Conservation (phyloP, 345 rosid genomes). For the Citrus cavaleriei region DNA sequence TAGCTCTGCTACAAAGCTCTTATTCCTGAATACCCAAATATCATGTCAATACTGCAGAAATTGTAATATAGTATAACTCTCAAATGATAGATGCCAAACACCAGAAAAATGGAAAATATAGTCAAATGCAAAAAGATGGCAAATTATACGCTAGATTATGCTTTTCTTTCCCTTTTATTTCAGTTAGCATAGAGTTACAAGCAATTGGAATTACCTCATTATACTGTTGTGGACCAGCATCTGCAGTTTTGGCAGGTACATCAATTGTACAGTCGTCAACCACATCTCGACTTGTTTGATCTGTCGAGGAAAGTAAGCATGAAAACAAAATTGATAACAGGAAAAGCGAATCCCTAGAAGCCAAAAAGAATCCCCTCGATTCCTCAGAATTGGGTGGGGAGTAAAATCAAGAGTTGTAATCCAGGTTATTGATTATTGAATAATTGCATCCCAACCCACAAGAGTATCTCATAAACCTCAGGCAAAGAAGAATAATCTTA, state of each 20-base stretch:
- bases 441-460: background rate
- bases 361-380: background rate
- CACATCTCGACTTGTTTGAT: conserved; percentile 18
- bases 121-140: background rate
- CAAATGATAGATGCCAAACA: background rate
- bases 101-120: background rate
- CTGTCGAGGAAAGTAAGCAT: background rate
- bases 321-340: background rate
- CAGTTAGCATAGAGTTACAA: background rate
- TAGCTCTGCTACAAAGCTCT: background rate
- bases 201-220: conserved; percentile 24
- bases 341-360: background rate
- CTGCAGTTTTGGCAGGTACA: conserved; percentile 26
- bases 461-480: no score
- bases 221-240: conserved; percentile 24
- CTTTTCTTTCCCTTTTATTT: background rate
- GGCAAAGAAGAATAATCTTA: no score
- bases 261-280: conserved; percentile 29
- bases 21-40: background rate
- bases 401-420: background rate
- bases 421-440: background rate
- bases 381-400: background rate
- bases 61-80: background rate
- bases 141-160: background rate
- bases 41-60: background rate